Base-by-base conservation (phyloP, 2,329 filamentous ascomycete genomes). In the Pseudocercospora musae region DNA sequence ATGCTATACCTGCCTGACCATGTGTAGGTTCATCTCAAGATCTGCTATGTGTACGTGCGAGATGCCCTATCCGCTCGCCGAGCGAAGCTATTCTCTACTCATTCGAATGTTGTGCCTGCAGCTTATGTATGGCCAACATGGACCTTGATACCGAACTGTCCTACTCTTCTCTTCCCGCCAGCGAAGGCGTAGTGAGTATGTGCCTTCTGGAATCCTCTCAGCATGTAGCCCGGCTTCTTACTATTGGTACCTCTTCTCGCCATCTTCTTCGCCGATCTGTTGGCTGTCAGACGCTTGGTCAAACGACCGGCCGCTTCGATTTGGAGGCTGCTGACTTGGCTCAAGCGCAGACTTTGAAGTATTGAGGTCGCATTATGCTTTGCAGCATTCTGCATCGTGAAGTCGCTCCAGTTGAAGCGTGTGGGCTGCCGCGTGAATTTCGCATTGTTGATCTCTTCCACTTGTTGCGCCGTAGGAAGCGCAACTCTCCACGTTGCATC, bases 281-380 rank as follows among this genome's bases (percentile, higher is more conserved):
- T 72, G 62, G 72, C 72, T 31, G 72, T 74, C 61, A 74, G 69
- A 59, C 72, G 71, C 68, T 72, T 71, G n/a, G 69, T 69, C 60
- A 74, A 61, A 69, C 72, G 72, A 59, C 72, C 72, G 2, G 69
- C 71, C n/a, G 72, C 71, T 56, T 71, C 65, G 2, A 73, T 69
- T 46, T 67, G 62, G 18, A 74, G 66, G 60, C 63, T 68, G 58
- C 62, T 69, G 52, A 74, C 71, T 61, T 73, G 70, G 54, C 66
- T 69, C 53, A 74, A 48, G 18, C 62, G 61, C 31, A 74, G 49
- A 29, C 64, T 57, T 48, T 69, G 60, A 48, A 73, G 58, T 33
- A 74, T 71, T 18, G 55, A 57, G 5, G 60, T 63, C 1, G 67
- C 69, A 13, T 57, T 60, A 9, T 64, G 67, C 44, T 64, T 60